These are phyloP conservation scores for Sporothrix curviconia DNA, from an alignment of 2,329 filamentous ascomycete species.

Conservation along the genomic window DNA sequence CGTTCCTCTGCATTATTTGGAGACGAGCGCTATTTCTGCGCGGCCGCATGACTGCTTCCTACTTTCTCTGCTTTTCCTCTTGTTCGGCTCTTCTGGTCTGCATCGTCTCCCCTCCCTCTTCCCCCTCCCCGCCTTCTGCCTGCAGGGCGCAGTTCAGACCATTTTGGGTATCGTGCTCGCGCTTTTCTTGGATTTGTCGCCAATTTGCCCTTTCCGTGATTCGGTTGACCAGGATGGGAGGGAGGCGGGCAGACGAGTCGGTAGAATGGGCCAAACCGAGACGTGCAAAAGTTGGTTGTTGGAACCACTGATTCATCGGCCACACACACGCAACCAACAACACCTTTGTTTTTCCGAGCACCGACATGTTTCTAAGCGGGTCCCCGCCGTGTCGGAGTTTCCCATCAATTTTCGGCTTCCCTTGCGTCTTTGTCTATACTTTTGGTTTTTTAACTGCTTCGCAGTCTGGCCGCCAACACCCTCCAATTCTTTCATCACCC, in stretches of 20 bases:
- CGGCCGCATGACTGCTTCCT: background rate
- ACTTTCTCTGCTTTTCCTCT: background rate
- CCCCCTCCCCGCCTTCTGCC: background rate
- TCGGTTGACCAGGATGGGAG: too few species aligned
- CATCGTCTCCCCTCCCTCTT: background rate
- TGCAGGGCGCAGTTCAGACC: background rate
- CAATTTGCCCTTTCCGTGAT: too few species aligned
- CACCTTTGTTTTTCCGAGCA: too few species aligned
- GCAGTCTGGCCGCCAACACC: too few species aligned
- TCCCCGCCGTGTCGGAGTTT: background rate
- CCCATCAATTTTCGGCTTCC: background rate
- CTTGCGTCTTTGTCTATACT: background rate
- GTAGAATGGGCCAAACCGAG: too few species aligned
- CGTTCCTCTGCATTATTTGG: too few species aligned
- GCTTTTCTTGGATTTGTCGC: too few species aligned
- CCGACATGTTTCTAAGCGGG: too few species aligned
- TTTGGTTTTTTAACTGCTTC: background rate
- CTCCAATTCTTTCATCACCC: too few species aligned
- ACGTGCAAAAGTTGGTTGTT: background rate
- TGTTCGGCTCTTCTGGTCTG: background rate
- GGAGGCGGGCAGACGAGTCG: too few species aligned
- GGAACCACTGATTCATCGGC: conserved; percentile 7
- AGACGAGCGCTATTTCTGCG: background rate
- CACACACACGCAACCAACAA: background rate
- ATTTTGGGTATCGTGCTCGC: background rate